These are phyloP conservation scores for Mycena capillaripes DNA, from an alignment of 768 basidiomycete genomes.

Conservation along the genomic window DNA sequence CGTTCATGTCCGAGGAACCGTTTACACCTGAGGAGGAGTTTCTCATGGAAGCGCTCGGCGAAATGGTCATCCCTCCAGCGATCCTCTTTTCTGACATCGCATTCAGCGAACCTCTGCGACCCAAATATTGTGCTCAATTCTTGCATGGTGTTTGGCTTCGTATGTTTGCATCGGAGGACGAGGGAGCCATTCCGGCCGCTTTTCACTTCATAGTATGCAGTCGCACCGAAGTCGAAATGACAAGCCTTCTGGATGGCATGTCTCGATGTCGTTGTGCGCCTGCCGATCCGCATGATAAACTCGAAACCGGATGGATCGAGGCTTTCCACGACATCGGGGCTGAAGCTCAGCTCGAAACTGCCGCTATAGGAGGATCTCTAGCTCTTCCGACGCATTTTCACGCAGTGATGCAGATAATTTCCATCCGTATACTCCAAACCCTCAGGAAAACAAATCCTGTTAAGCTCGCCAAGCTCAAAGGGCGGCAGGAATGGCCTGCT, in stretches of 20 bases:
- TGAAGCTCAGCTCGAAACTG: not conserved
- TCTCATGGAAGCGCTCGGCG: not conserved
- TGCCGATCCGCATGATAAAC: not conserved
- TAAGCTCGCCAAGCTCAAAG: constrained; percentile 12
- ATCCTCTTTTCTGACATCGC: constrained; percentile 4
- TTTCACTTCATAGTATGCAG: constrained; percentile 1
- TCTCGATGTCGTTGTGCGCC: not conserved
- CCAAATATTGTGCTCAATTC: not conserved
- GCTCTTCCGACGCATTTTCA: not conserved
- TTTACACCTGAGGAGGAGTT: constrained; percentile 5
- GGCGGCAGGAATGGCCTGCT: constrained; percentile 11
- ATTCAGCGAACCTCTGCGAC: not conserved
- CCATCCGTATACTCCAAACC: not conserved
- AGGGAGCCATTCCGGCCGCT: not conserved
- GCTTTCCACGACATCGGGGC: not conserved
- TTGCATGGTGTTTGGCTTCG: constrained; percentile 6
- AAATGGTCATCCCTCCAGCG: not conserved
- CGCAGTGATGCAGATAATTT: not conserved
- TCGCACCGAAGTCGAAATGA: constrained; percentile 5
- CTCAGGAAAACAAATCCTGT: constrained; percentile 7
- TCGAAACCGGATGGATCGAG: not conserved
- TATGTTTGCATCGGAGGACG: constrained; percentile 7
- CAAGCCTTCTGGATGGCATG: not conserved
- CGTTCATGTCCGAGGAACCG: not conserved
- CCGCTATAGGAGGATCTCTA: not conserved